phyloP scores from a whole-genome alignment of 495 filamentous ascomycete species.

The Umbilicaria muhlenbergii region DNA sequence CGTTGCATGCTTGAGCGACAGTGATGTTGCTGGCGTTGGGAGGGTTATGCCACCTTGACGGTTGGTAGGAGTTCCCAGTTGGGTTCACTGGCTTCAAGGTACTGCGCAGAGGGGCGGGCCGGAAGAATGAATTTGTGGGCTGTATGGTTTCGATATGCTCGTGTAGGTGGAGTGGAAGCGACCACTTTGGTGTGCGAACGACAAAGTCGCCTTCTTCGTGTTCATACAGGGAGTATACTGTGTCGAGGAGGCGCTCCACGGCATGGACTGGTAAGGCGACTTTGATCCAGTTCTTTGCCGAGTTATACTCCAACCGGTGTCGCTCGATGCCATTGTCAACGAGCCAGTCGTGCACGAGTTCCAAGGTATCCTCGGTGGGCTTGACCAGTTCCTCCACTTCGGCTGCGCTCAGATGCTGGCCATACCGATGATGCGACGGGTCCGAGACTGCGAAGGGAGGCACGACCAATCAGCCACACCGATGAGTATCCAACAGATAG shows the following conservation, averaged over 20 bases:
- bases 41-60: constrained; percentile 7
- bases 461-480: background rate
- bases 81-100: constrained; percentile 7
- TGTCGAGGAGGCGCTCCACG: constrained; percentile 25
- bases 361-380: constrained; percentile 18
- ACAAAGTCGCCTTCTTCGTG: constrained; percentile 23
- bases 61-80: constrained; percentile 5
- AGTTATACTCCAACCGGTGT: constrained; percentile 14
- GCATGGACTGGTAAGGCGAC: constrained; percentile 18
- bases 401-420: constrained; percentile 21
- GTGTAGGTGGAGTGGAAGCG: constrained; percentile 35
- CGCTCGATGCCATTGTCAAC: constrained; percentile 16
- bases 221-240: constrained; percentile 25
- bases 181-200: constrained; percentile 30
- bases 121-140: constrained; percentile 51
- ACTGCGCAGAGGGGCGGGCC: constrained; percentile 4
- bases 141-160: constrained; percentile 47
- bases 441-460: constrained; percentile 20
- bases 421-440: constrained; percentile 25
- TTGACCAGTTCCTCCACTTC: constrained; percentile 23
- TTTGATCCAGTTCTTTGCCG: constrained; percentile 26
- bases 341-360: constrained; percentile 28
- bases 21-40: constrained; percentile 13
- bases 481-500: background rate
- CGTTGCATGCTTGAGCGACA: constrained; percentile 30